Percentiles rank a stretch among this genome's conserved stretches.
Conservation (phyloP, 176 grass and related monocot species). For the Tillandsia fasciculata region DNA sequence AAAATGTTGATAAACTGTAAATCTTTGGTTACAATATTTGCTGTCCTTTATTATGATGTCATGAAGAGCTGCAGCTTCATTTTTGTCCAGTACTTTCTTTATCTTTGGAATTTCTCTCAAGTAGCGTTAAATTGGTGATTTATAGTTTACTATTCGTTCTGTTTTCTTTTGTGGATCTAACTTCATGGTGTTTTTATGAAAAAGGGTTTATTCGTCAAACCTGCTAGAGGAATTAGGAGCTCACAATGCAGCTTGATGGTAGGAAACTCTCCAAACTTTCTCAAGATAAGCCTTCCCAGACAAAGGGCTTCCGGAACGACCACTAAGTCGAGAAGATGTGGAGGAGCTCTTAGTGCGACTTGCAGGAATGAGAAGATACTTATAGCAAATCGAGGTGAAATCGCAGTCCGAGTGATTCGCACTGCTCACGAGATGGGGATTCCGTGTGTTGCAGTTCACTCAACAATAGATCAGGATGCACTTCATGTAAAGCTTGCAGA, state of each 20-base stretch:
- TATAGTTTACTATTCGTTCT: not conserved
- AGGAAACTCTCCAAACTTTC: slow-evolving; percentile 21
- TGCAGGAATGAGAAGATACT: slow-evolving; percentile 35
- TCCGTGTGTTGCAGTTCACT: slow-evolving; percentile 39
- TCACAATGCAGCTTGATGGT: slow-evolving; percentile 35
- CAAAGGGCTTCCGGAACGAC: not conserved
- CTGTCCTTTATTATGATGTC: too few species aligned
- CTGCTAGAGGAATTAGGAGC: slow-evolving; percentile 25
- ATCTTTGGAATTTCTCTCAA: not conserved
- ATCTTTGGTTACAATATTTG: too few species aligned
- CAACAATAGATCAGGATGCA: slow-evolving; percentile 43
- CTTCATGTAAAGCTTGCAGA: slow-evolving; percentile 44
- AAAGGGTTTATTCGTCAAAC: slow-evolving; percentile 25
- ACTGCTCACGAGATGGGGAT: slow-evolving; percentile 52
- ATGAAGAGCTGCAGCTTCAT: not conserved
- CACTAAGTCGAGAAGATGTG: slow-evolving; percentile 23
- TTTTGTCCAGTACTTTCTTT: not conserved
- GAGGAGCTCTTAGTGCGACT: slow-evolving; percentile 13
- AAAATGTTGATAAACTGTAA: too few species aligned
- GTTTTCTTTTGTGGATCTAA: not conserved
- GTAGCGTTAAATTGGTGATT: not conserved
- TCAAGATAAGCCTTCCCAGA: slow-evolving; percentile 18
- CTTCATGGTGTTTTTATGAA: slow-evolving; percentile 2
- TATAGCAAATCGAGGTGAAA: slow-evolving; percentile 44
- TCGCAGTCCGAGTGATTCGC: slow-evolving; percentile 46